phyloP scores from a whole-genome alignment of 495 filamentous ascomycete species.

The Collariella sp. region DNA sequence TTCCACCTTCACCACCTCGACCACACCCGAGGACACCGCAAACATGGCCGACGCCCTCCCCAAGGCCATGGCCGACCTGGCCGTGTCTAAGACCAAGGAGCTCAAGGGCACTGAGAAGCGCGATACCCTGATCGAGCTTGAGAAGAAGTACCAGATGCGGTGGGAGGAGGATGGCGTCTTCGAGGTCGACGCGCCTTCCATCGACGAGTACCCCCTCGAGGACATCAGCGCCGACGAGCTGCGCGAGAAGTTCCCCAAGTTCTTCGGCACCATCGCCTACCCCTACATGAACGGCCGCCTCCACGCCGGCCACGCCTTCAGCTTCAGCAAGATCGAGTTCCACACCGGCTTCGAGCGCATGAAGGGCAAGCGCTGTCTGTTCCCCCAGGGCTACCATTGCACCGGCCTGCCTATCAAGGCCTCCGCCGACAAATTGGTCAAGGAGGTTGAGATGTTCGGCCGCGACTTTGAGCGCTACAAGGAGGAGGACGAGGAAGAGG shows the following conservation, averaged over 20 bases:
- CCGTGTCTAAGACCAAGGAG: constrained; percentile 43
- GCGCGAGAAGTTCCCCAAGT: constrained; percentile 74
- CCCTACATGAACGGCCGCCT: constrained; percentile 93
- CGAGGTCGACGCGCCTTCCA: constrained; percentile 73
- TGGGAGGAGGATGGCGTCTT: constrained; percentile 77
- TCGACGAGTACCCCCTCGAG: constrained; percentile 61
- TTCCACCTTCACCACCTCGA: not conserved
- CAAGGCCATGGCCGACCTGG: constrained; percentile 30
- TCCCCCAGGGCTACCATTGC: constrained; percentile 90
- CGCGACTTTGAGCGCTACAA: constrained; percentile 73
- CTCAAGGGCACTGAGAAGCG: constrained; percentile 74
- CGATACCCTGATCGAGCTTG: constrained; percentile 75
- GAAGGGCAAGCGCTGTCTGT: constrained; percentile 79
- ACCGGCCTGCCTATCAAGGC: constrained; percentile 98
- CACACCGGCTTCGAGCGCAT: constrained; percentile 73
- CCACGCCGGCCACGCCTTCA: constrained; percentile 88
- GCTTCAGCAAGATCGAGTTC: constrained; percentile 85
- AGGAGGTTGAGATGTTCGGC: constrained; percentile 86
- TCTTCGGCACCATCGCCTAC: constrained; percentile 88
- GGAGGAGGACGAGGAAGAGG: constrained; percentile 42
- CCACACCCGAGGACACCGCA: not conserved
- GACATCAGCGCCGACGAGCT: constrained; percentile 62
- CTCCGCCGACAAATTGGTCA: constrained; percentile 84
- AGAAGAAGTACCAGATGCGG: constrained; percentile 85
- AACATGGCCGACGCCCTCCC: constrained; percentile 32